Percentiles rank a stretch among this genome's conserved stretches.
These are phyloP conservation scores for Thelephora ganbajun DNA, from an alignment of 768 basidiomycete species.

Conservation along the genomic window DNA sequence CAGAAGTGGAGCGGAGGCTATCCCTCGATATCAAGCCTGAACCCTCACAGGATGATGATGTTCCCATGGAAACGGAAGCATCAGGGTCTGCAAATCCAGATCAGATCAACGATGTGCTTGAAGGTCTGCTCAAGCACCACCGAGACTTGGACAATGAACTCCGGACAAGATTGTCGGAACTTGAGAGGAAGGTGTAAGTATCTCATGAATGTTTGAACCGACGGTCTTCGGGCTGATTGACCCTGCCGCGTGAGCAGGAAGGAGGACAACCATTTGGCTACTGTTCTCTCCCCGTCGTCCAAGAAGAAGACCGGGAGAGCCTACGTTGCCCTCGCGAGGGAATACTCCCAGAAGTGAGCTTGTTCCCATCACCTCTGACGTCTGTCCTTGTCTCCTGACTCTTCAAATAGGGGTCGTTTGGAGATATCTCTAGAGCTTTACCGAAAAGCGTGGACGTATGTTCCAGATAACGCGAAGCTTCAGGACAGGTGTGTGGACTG, in stretches of 20 bases:
- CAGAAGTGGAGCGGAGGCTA: constrained; percentile 2
- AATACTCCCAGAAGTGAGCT: constrained; percentile 67
- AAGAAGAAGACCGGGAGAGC: constrained; percentile 75
- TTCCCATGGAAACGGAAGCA: neutral
- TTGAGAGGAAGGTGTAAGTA: constrained; percentile 62
- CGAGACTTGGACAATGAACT: constrained; percentile 59
- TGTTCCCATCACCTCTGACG: neutral
- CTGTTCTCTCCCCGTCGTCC: constrained; percentile 55
- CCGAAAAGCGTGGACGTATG: constrained; percentile 67
- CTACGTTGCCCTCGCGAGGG: constrained; percentile 71
- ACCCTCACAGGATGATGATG: constrained; percentile 13
- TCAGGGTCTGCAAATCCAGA: neutral
- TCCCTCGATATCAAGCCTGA: constrained; percentile 12
- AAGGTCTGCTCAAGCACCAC: constrained; percentile 49
- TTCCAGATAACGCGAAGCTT: constrained; percentile 76
- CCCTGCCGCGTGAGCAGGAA: constrained; percentile 37
- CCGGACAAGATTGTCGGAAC: constrained; percentile 45
- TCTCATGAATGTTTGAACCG: neutral
- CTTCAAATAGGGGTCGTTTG: constrained; percentile 50
- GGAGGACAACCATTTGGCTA: constrained; percentile 45
- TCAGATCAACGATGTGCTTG: constrained; percentile 25
- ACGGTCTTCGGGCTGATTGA: neutral
- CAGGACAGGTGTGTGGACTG: constrained; percentile 55
- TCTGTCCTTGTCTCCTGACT: neutral
- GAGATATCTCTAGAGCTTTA: constrained; percentile 70